Base-by-base conservation (phyloP, 805 yeast species). In the Jamesozyma rosinii region DNA sequence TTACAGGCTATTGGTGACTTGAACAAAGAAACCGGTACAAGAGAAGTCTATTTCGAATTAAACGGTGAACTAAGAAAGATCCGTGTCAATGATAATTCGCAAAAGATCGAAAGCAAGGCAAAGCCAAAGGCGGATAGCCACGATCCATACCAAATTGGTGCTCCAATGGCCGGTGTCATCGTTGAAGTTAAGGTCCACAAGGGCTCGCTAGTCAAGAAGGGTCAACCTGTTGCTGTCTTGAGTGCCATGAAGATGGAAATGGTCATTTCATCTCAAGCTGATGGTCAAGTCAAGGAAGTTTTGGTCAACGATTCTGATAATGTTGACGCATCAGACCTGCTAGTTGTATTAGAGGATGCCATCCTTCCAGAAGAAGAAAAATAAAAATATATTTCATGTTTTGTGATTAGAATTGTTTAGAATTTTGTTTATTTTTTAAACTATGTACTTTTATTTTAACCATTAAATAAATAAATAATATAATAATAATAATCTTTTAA, bases 171-270 rank as follows among this genome's bases (percentile, higher is more conserved):
- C 35, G 98, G 98, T 71, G 97, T 89, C 51, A 86, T 90, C 49
- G 86, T 90, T 51, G 98, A 92, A 69, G 84, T 89, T 43, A 85
- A 95, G 61, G 87, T 88, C 50, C 85, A 87, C 71, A 77, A 78
- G 53, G 95, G 94, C 48, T 75, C 80, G 42, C 83, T 82, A 51
- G 95, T 92, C 52, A 87, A 86, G 77, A 90, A 90, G 77, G 98
- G 98, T 52, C 95, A 90, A 63, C 89, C 96, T 29, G 66, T 90
- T 51, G 94, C 95, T 48, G 95, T 90, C 21, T 75, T 90, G 62
- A 79, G 90, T 63, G 98, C 98, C 50, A 90, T 90, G 98, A 90
- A 90, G 78, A 90, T 90, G 98, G 98, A 92, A 72, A 92, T 92
- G 97, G 95, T 92, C 41, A 89, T 90, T 56, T 77, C 87, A 63